phyloP scores from a whole-genome alignment of 352 stramenopile genomes.

The Phytophthora fragariaefolia region DNA sequence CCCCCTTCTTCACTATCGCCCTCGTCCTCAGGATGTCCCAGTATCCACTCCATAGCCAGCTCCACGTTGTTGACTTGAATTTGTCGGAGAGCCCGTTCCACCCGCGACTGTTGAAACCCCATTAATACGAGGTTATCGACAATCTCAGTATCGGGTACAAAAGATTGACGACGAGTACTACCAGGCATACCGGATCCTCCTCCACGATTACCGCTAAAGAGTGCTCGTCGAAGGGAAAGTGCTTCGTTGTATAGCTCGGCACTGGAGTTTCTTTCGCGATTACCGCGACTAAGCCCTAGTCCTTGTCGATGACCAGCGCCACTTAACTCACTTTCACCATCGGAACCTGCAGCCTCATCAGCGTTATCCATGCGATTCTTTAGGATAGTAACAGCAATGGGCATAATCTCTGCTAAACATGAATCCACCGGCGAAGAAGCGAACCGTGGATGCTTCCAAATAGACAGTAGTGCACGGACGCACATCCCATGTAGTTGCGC shows the following conservation, averaged over 20 bases:
- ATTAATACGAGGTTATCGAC: conserved; percentile 95
- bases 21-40: conserved; percentile 90
- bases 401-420: conserved; percentile 68
- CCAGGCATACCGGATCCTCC: conserved; percentile 17
- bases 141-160: conserved; percentile 91
- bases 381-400: conserved; percentile 74
- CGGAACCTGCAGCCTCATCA: conserved; percentile 29
- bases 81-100: conserved; percentile 90
- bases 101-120: conserved; percentile 93
- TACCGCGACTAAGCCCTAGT: conserved; percentile 44
- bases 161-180: conserved; percentile 53
- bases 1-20: conserved; percentile 36
- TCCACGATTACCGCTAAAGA: conserved; percentile 50
- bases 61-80: conserved; percentile 93
- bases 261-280: conserved; percentile 39
- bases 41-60: conserved; percentile 96
- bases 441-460: conserved; percentile 72
- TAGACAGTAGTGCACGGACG: conserved; percentile 53
- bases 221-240: conserved; percentile 47
- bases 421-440: conserved; percentile 48
- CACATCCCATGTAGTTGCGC: conserved; percentile 72
- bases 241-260: conserved; percentile 51
- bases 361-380: conserved; percentile 75
- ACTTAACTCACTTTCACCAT: conserved; percentile 42
- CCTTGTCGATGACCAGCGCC: conserved; percentile 36